phyloP scores from a whole-genome alignment of 192 early-diverging fungal species.

The Backusella macrospora region DNA sequence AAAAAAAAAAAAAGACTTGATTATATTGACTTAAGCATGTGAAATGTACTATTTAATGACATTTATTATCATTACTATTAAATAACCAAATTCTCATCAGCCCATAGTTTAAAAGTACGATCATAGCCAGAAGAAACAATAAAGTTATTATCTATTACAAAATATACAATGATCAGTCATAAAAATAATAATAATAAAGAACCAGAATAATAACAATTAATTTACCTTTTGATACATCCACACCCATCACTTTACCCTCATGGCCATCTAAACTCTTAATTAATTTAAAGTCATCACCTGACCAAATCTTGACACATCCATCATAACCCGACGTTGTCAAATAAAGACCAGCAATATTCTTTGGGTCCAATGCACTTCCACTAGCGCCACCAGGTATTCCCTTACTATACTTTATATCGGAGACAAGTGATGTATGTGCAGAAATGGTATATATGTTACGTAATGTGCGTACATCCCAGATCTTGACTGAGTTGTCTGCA shows the following conservation, averaged over 20 bases:
- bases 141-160: constrained; percentile 70
- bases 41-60: too few species aligned
- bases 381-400: constrained; percentile 40
- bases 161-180: neutral
- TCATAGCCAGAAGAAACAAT: constrained; percentile 89
- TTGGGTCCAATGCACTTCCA: constrained; percentile 28
- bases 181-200: constrained; percentile 23
- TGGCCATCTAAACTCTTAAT: constrained; percentile 86
- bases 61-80: constrained; percentile 3
- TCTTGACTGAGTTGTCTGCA: constrained; percentile 88
- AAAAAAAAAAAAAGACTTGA: too few species aligned
- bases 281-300: constrained; percentile 91
- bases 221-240: constrained; percentile 70
- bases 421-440: constrained; percentile 89
- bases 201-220: constrained; percentile 19
- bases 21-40: too few species aligned
- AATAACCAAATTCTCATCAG: constrained; percentile 48
- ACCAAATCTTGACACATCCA: constrained; percentile 91
- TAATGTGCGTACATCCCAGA: constrained; percentile 90
- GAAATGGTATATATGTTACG: constrained; percentile 82
- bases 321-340: constrained; percentile 85
- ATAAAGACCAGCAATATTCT: constrained; percentile 69
- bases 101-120: constrained; percentile 94
- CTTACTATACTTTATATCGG: constrained; percentile 74
- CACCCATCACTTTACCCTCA: constrained; percentile 86